Evolutionary conservation across 805 yeast species (phyloP), one percentile per base, ranked within the genome.

Genomic region (Candida alai): DNA sequence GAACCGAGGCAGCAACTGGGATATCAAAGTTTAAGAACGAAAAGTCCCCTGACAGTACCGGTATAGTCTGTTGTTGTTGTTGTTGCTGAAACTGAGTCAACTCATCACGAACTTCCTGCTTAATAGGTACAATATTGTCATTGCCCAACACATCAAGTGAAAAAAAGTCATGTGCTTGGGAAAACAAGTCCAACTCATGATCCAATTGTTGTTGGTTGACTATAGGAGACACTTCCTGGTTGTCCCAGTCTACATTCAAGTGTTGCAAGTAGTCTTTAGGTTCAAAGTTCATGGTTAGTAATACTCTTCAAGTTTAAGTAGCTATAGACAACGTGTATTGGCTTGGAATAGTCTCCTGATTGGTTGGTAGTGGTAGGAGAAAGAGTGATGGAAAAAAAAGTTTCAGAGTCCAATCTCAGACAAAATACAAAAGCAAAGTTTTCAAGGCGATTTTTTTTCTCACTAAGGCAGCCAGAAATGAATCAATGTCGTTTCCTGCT

Each of bases 251-350:
- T 24, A 66, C 56, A 47, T 65, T 63, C 46, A 65, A 51, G 40
- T 62, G 58, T 36, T 54, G 52, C 45, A 66, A 52, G 46, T 63
- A 66, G 46, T 66, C 70, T 19, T 60, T 54, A 27, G 68, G 61
- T 44, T 62, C 67, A 45, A 58, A 64, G 40, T 61, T 63, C 71
- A 66, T 66, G 14, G 19, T 44, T 30, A 17, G 10, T 3, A n/a
- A 4, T 30, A 11, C 6, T 10, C 18, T 16, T n/a, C n/a, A n/a
- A n/a, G n/a, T n/a, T n/a, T n/a, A n/a, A n/a, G n/a, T n/a, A n/a
- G n/a, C n/a, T 6, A 6, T 28, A 6, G 29, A n/a, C n/a, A n/a
- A n/a, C n/a, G n/a, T n/a, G n/a, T n/a, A n/a, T n/a, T n/a, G n/a
- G n/a, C n/a, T n/a, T n/a, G n/a, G n/a, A n/a, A n/a, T n/a, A n/a